Percentiles rank a stretch among this genome's conserved stretches.
These are phyloP conservation scores for Penicillium cinerascens DNA, from an alignment of 495 filamentous ascomycete genomes.

Conservation along the genomic window DNA sequence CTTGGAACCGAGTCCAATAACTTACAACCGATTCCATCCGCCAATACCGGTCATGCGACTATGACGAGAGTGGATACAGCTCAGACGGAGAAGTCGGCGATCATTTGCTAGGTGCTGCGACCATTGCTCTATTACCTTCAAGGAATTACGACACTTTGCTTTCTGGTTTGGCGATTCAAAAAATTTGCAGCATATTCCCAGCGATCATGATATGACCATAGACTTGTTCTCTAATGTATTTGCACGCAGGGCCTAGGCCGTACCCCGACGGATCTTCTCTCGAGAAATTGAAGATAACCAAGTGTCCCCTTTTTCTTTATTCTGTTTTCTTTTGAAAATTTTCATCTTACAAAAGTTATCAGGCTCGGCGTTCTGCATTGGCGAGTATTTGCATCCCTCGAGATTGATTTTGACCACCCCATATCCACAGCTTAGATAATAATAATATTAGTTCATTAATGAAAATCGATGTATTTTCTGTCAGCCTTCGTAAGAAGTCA, in stretches of 20 bases:
- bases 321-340: neutral
- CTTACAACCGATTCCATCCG: conserved; percentile 13
- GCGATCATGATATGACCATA: conserved; percentile 1
- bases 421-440: neutral
- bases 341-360: neutral
- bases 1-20: conserved; percentile 5
- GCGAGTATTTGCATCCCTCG: neutral
- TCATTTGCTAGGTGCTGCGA: conserved; percentile 13
- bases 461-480: neutral
- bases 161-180: conserved; percentile 3
- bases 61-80: conserved; percentile 23
- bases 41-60: conserved; percentile 3
- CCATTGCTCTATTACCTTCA: neutral
- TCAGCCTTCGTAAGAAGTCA: too few relatives aligned
- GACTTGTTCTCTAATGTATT: conserved; percentile 8
- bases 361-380: neutral
- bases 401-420: neutral
- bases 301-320: neutral
- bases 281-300: neutral
- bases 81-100: conserved; percentile 23
- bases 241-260: neutral
- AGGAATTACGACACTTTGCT: neutral
- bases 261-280: neutral
- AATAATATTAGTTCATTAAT: neutral
- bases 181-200: conserved; percentile 5